Conservation (phyloP, 169 alveolate species). For the Plasmodium sp. region DNA sequence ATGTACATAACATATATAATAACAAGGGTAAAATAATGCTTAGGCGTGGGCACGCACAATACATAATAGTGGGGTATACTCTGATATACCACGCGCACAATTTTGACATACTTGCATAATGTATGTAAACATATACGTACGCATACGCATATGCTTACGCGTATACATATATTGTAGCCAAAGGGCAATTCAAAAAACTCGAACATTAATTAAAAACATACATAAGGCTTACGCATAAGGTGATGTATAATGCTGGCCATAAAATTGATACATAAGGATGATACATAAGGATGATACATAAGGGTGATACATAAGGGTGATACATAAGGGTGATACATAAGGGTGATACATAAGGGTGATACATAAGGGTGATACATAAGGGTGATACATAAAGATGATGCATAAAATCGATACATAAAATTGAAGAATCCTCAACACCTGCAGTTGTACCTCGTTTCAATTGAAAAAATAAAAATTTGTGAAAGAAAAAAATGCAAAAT, state of each 20-base stretch:
- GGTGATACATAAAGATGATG: too few species aligned
- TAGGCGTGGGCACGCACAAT: neutral
- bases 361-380: neutral
- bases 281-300: neutral
- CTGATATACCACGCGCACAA: neutral
- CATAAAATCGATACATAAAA: neutral
- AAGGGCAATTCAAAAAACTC: neutral
- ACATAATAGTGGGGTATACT: neutral
- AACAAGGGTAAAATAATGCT: neutral
- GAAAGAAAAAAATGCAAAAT: neutral
- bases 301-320: too few species aligned
- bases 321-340: neutral
- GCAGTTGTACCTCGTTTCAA: neutral
- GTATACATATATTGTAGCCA: neutral
- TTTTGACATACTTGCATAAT: neutral
- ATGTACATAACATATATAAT: too few species aligned
- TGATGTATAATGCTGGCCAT: neutral
- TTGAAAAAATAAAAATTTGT: neutral
- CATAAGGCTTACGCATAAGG: neutral
- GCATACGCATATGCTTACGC: too few species aligned
- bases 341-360: neutral
- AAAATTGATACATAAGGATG: neutral
- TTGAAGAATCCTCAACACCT: neutral
- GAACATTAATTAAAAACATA: neutral
- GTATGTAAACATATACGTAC: neutral